phyloP scores from a whole-genome alignment of 306 rosid species.

The Pyrus betulifolia region DNA sequence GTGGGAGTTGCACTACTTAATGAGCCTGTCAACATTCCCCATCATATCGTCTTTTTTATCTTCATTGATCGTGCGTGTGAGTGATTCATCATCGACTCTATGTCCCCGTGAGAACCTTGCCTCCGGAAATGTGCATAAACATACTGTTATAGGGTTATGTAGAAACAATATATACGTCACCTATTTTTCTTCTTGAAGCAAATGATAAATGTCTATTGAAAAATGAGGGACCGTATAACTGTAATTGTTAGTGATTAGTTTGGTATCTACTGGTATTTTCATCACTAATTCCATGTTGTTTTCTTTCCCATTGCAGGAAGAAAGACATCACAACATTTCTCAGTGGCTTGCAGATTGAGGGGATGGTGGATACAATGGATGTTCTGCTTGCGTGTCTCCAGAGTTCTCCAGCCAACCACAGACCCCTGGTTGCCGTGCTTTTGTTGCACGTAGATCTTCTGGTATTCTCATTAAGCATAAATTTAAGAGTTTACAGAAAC shows the following conservation, averaged over 20 bases:
- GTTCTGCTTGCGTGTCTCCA: slow-evolving; percentile 44
- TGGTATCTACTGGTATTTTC: neutral
- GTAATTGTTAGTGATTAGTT: neutral
- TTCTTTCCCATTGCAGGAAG: slow-evolving; percentile 37
- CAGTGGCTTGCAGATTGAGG: slow-evolving; percentile 42
- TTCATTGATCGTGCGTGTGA: neutral
- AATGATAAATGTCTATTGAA: neutral
- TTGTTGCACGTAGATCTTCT: slow-evolving; percentile 51
- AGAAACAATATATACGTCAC: neutral
- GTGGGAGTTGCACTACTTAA: too few species aligned
- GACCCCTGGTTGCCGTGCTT: slow-evolving; percentile 53
- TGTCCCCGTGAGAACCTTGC: neutral
- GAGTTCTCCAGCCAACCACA: slow-evolving; percentile 41
- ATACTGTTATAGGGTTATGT: neutral
- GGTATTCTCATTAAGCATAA: slow-evolving; percentile 32
- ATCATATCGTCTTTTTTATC: neutral
- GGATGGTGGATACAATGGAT: slow-evolving; percentile 32
- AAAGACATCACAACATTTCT: slow-evolving; percentile 49
- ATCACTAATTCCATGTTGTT: neutral
- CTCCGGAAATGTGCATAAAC: neutral
- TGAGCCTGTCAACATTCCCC: too few species aligned
- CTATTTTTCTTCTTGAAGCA: neutral
- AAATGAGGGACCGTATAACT: neutral
- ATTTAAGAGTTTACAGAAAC: neutral
- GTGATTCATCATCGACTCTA: neutral